Evolutionary conservation across 1,139 yeast species (phyloP), one percentile per base, ranked within the genome.

Genomic region (Yamadazyma siamensis): DNA sequence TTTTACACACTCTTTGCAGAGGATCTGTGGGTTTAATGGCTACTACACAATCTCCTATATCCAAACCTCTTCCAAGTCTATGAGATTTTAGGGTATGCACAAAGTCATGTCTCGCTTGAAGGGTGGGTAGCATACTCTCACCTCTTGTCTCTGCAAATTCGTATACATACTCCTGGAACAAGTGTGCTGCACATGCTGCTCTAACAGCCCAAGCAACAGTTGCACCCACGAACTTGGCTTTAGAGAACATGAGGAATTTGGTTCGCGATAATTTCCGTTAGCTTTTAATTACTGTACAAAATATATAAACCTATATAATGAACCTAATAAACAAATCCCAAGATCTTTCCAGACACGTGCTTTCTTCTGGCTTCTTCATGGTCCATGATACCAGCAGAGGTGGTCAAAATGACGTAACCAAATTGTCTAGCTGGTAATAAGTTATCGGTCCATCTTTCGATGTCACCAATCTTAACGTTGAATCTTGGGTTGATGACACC

Each of bases 351-450:
- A 54, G 96, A 87, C 55, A 89, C 97, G 71, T 91, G 97, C 85
- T 91, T 91, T 82, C 97, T 85, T 81, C 96, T 88, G 56, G 98
- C 98, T 77, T 91, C 98, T 76, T 91, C 98, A 75, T 91, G 98
- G 77, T 91, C 97, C 96, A 91, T 88, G 56, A 91, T 91, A 73
- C 98, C 98, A 56, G 97, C 96, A 56, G 98, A 91, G 54, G 98
- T 91, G 67, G 98, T 89, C 62, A 89, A 80, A 66, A 89, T 84
- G 60, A 89, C 89, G 74, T 74, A 88, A 75, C 97, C 97, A 60
- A 89, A 89, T 72, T 89, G 97, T 83, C 97, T 87, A 48, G 97
- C 95, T 61, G 97, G 97, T 62, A 89, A 77, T 64, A 89, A 80
- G 80, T 87, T 88, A 66, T 80, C 95, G 54, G 95, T 88, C 97